phyloP scores from a whole-genome alignment of 495 filamentous ascomycete species.

The Chaetomium fimeti region DNA sequence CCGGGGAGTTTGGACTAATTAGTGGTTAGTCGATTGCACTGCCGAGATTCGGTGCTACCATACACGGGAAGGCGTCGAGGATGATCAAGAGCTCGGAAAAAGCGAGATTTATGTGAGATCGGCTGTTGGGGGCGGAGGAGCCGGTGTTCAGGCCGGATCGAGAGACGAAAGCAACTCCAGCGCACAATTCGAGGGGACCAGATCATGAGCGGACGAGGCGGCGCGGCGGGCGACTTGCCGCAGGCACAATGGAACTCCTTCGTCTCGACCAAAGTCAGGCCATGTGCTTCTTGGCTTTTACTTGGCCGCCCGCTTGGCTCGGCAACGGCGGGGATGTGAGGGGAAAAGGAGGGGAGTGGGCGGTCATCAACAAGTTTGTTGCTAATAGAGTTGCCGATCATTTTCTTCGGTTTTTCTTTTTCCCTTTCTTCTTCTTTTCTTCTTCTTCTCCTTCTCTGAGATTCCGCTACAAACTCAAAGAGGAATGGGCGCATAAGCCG shows the following conservation, averaged over 20 bases:
- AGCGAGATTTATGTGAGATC: not conserved
- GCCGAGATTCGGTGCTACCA: slow-evolving; percentile 8
- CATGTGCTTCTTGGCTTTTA: slow-evolving; percentile 8
- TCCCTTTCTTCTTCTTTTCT: no score
- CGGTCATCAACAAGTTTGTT: not conserved
- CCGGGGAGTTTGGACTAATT: slow-evolving; percentile 1
- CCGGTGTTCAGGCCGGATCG: not conserved
- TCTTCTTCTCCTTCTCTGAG: no score
- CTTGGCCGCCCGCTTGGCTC: slow-evolving; percentile 12
- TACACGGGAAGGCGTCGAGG: not conserved
- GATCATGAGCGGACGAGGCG: no score
- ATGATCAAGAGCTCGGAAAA: not conserved
- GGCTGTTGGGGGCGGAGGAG: not conserved
- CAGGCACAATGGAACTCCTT: no score
- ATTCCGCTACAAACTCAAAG: no score
- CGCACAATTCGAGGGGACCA: no score
- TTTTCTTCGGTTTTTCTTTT: not conserved
- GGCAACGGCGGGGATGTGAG: not conserved
- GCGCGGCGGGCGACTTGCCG: no score
- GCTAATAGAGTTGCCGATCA: slow-evolving; percentile 10
- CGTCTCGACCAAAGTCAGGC: slow-evolving; percentile 9
- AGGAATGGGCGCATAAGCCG: no score
- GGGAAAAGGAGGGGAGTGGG: no score
- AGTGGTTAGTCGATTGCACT: slow-evolving; percentile 2
- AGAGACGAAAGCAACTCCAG: not conserved